These are phyloP conservation scores for Epicoccum sorghinum DNA, from an alignment of 2,329 filamentous ascomycete genomes.

Conservation along the genomic window DNA sequence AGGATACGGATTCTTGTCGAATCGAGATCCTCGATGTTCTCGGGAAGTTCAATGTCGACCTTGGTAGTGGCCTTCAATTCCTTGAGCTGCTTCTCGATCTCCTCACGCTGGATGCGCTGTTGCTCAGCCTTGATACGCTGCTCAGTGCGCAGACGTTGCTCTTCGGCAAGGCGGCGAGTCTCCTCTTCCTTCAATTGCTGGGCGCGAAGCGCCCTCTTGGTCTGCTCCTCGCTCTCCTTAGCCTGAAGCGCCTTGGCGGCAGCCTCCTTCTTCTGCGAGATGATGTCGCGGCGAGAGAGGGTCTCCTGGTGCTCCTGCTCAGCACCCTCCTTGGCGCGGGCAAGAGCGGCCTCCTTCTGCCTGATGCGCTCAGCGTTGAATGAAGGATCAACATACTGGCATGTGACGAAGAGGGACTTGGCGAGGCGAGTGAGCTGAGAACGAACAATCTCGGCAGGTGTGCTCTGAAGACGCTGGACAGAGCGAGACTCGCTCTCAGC, in stretches of 20 bases:
- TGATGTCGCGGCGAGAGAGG: slow-evolving; percentile 84
- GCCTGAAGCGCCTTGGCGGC: slow-evolving; percentile 86
- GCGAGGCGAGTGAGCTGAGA: slow-evolving; percentile 91
- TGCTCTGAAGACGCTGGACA: slow-evolving; percentile 95
- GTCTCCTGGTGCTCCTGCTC: slow-evolving; percentile 89
- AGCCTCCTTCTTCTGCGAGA: slow-evolving; percentile 96
- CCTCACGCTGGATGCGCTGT: slow-evolving; percentile 55
- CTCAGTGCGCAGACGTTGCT: slow-evolving; percentile 89
- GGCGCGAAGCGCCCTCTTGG: slow-evolving; percentile 82
- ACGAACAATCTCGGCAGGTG: slow-evolving; percentile 95
- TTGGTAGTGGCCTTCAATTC: slow-evolving; percentile 91
- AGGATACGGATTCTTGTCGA: slow-evolving; percentile 79
- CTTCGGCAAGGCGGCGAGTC: slow-evolving; percentile 84
- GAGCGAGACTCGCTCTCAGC: slow-evolving; percentile 83
- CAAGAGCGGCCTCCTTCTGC: slow-evolving; percentile 79
- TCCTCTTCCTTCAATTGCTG: slow-evolving; percentile 91
- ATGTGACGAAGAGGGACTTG: slow-evolving; percentile 89
- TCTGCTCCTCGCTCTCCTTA: slow-evolving; percentile 91
- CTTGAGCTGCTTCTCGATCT: slow-evolving; percentile 83
- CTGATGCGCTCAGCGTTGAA: slow-evolving; percentile 83
- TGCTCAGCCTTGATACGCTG: slow-evolving; percentile 74
- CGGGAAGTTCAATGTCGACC: slow-evolving; percentile 79
- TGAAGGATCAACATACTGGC: slow-evolving; percentile 90
- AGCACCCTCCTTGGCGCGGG: slow-evolving; percentile 83
- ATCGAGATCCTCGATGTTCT: slow-evolving; percentile 75